Base-by-base conservation (phyloP, 2,329 filamentous ascomycete species). In the Aspergillus cejpii region DNA sequence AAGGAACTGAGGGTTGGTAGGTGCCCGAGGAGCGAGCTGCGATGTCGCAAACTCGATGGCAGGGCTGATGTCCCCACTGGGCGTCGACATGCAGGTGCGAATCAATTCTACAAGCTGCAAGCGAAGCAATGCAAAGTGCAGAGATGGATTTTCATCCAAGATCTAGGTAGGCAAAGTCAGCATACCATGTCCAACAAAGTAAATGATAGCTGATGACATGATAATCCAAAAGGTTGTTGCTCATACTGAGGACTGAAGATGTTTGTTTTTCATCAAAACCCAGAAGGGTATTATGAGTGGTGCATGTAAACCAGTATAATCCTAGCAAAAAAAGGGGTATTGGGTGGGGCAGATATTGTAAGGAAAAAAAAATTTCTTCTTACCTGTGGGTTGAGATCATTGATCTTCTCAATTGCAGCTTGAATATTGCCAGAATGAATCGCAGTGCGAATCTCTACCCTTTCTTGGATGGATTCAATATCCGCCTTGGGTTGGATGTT, bases 271-370 rank as follows among this genome's bases (percentile, higher is more conserved):
- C 91, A 94, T 94, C 92, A 92, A 80, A 71, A 80, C 83, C 81
- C 80, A 76, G 75, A 79, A 82, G 81, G 78, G 76, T 76, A 80
- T 54, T 97, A 92, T 88, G 92, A 89, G 92, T 98, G 92, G 92
- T 98, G 92, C 92, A 98, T 98, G 91, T 94, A 90, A 77, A 85
- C 56, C 77, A 78, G 76, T 87, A 76, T 95, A 95, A 98, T 98
- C 92, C 92, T 90, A 71, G 79, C 77, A 24, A 8, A 24, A 8
- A 24, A 79, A 73, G 48, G 55, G 50, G 37, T 40, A 50, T 40
- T 43, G 29, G 26, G 26, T 19, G 28, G 38, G 47, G 24, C 43
- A 37, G 19, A 31, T n/a, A 27, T 37, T 36, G 10, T 14, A 24
- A n/a, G 6, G 17, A 26, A 21, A 28, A 31, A 40, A 19, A 37